Conservation (phyloP, 202 grass and related monocot genomes). For the Setaria italica region DNA sequence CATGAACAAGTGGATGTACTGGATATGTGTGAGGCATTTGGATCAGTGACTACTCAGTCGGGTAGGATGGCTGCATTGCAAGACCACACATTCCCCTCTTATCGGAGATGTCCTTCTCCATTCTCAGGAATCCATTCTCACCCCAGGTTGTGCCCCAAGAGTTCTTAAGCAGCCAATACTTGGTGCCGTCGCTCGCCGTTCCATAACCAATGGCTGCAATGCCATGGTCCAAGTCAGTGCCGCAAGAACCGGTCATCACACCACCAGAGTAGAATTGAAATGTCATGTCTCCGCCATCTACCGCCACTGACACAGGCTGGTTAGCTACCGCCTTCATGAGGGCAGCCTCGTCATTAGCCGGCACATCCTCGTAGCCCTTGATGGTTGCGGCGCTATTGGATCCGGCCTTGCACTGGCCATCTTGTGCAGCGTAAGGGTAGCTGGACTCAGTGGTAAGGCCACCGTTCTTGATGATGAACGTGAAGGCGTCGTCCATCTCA, state of each 20-base stretch:
- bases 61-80: slow-evolving; percentile 52
- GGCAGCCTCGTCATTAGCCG: background rate
- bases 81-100: slow-evolving; percentile 33
- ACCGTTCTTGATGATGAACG: slow-evolving; percentile 43
- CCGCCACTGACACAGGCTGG: slow-evolving; percentile 32
- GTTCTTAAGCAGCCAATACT: slow-evolving; percentile 56
- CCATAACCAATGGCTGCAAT: slow-evolving; percentile 49
- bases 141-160: slow-evolving; percentile 46
- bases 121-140: slow-evolving; percentile 39
- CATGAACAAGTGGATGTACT: background rate
- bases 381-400: background rate
- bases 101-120: slow-evolving; percentile 29
- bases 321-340: slow-evolving; percentile 39
- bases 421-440: slow-evolving; percentile 23
- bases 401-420: background rate
- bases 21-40: background rate
- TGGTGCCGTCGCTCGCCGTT: background rate
- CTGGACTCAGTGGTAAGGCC: slow-evolving; percentile 19
- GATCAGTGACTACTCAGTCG: background rate
- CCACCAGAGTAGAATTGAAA: slow-evolving; percentile 44
- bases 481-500: slow-evolving; percentile 31
- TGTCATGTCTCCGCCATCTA: background rate
- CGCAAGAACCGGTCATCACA: slow-evolving; percentile 26
- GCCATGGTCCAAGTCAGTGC: background rate
- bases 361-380: slow-evolving; percentile 41